These are phyloP conservation scores for Hypoxylon lienhwacheense DNA, from an alignment of 495 filamentous ascomycete species.

Conservation along the genomic window DNA sequence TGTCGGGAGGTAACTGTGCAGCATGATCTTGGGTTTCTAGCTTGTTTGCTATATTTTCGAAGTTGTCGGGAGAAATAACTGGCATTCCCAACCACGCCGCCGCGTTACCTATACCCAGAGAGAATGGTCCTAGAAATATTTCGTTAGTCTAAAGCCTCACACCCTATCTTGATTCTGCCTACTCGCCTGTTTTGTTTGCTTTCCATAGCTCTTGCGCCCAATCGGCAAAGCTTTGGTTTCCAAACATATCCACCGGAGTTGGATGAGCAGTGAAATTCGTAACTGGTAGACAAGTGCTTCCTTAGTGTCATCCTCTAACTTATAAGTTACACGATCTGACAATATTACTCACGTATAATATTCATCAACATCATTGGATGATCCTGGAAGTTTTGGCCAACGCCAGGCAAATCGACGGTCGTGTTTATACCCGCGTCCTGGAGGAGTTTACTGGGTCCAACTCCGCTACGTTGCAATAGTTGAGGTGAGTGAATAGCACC, in stretches of 20 bases:
- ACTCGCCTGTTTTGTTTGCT: conserved; percentile 42
- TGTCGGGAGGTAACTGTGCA: conserved; percentile 40
- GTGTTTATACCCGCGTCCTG: conserved; percentile 49
- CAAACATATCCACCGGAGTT: conserved; percentile 39
- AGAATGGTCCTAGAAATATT: conserved; percentile 40
- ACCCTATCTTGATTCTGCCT: not conserved
- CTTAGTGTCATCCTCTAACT: conserved; percentile 4
- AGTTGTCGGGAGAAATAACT: conserved; percentile 45
- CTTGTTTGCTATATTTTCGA: conserved; percentile 38
- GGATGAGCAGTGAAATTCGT: conserved; percentile 40
- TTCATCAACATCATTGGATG: conserved; percentile 48
- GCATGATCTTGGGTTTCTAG: conserved; percentile 44
- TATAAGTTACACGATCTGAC: not conserved
- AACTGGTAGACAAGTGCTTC: conserved; percentile 26
- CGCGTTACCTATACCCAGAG: conserved; percentile 47
- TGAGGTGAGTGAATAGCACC: conserved; percentile 62
- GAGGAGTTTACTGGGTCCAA: conserved; percentile 54
- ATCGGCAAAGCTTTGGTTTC: conserved; percentile 43
- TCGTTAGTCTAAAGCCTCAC: not conserved
- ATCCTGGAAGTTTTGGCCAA: conserved; percentile 63
- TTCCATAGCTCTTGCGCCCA: conserved; percentile 43
- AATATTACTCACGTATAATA: conserved; percentile 35
- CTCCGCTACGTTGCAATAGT: conserved; percentile 58
- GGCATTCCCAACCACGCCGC: conserved; percentile 52
- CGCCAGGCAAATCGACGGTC: conserved; percentile 56